Conservation (phyloP, 805 yeast genomes). For the Kregervanrija delftensis region DNA sequence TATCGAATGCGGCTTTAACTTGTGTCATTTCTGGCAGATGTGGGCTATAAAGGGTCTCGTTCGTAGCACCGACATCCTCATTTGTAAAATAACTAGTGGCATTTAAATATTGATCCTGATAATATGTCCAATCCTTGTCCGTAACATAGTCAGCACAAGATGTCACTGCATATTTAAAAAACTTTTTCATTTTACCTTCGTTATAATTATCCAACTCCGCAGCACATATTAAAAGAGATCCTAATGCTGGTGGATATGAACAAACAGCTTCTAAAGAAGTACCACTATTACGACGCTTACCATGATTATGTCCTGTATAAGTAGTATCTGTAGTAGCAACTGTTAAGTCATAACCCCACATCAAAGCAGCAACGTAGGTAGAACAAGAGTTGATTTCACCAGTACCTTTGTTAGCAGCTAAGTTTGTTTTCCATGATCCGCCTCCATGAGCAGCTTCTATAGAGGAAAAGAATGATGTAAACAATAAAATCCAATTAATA, state of each 20-base stretch:
- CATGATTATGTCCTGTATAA: no score
- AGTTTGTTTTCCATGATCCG: no score
- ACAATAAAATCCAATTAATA: no score
- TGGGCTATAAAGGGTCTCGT: slow-evolving; percentile 10
- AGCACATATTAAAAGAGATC: slow-evolving; percentile 11
- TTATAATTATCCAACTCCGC: slow-evolving; percentile 3
- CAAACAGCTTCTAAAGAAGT: slow-evolving; percentile 6
- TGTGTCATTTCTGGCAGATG: slow-evolving; percentile 6
- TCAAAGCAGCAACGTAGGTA: no score
- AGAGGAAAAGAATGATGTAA: no score
- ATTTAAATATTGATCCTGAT: neutral
- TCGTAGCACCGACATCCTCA: neutral
- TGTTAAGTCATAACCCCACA: no score
- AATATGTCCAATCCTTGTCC: neutral
- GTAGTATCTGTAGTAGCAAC: no score
- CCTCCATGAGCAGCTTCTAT: no score
- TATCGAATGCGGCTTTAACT: slow-evolving; percentile 1
- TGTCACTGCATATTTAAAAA: slow-evolving; percentile 2
- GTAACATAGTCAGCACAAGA: slow-evolving; percentile 7
- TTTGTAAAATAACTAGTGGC: neutral
- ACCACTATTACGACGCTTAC: neutral
- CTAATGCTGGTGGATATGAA: slow-evolving; percentile 15
- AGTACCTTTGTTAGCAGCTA: no score
- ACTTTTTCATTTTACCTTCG: neutral
- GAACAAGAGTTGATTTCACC: no score